Percentiles rank a stretch among this genome's conserved stretches.
These are phyloP conservation scores for Diaporthe sp. DNA, from an alignment of 2,329 filamentous ascomycete species.

Conservation along the genomic window DNA sequence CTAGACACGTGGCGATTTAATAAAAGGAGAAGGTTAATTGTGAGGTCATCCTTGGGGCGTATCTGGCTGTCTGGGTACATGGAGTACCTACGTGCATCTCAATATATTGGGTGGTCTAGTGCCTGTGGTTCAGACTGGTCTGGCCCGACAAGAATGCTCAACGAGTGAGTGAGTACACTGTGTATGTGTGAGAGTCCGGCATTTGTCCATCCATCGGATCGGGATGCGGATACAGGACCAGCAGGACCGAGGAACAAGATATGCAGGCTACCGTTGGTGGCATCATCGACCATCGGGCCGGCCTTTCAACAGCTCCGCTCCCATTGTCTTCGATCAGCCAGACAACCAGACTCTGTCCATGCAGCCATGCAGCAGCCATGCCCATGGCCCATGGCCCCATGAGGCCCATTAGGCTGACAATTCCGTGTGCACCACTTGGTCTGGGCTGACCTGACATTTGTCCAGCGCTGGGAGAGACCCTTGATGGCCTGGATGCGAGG, in stretches of 20 bases:
- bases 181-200: neutral
- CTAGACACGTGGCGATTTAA: constrained; percentile 30
- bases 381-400: neutral
- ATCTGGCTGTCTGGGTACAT: neutral
- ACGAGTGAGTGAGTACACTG: neutral
- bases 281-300: constrained; percentile 28
- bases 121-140: constrained; percentile 9
- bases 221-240: neutral
- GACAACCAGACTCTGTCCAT: neutral
- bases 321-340: constrained; percentile 3
- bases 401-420: constrained; percentile 29
- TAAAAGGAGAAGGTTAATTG: constrained; percentile 7
- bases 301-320: constrained; percentile 23
- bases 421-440: neutral
- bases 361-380: neutral
- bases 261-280: constrained; percentile 17
- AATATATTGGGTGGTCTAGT: constrained; percentile 5
- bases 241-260: neutral
- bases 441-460: neutral
- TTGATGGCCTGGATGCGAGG: neutral
- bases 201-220: constrained; percentile 8
- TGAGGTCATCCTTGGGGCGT: constrained; percentile 20
- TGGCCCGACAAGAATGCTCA: neutral
- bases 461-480: neutral
- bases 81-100: neutral